Conservation (phyloP, 73 alveolate species). For the Urostyla sp. region DNA sequence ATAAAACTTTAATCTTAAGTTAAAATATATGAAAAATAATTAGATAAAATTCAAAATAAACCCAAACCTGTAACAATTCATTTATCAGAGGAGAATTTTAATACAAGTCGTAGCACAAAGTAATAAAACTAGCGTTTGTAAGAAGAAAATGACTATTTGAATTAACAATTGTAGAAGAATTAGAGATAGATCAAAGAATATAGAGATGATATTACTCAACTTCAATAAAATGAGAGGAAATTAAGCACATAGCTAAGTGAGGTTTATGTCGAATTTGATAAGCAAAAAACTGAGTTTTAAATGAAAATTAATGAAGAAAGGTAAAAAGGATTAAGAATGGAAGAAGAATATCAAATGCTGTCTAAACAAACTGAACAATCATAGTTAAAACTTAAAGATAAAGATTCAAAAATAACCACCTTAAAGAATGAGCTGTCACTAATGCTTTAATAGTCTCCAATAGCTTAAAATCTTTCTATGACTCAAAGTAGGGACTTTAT, state of each 20-base stretch:
- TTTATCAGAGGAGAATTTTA: slow-evolving; percentile 32
- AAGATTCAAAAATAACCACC: too few species aligned
- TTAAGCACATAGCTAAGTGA: not conserved
- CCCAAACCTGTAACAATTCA: slow-evolving; percentile 37
- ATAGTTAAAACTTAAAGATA: too few species aligned
- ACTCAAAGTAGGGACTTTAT: too few species aligned
- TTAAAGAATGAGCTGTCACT: too few species aligned
- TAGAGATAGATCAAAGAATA: not conserved
- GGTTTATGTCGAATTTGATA: slow-evolving; percentile 6
- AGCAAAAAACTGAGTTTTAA: slow-evolving; percentile 5
- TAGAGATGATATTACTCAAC: slow-evolving; percentile 13
- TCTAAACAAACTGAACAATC: too few species aligned
- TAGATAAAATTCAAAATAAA: slow-evolving; percentile 19
- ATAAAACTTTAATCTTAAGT: too few species aligned
- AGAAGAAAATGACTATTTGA: slow-evolving; percentile 41
- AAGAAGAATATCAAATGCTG: too few species aligned
- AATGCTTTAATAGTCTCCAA: too few species aligned
- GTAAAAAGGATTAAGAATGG: not conserved
- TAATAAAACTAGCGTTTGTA: slow-evolving; percentile 6
- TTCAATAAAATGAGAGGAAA: slow-evolving; percentile 19
- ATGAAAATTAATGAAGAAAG: slow-evolving; percentile 30
- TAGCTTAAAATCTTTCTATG: too few species aligned
- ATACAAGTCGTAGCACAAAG: slow-evolving; percentile 10
- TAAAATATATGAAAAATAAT: not conserved
- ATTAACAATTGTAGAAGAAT: not conserved